Evolutionary conservation across 495 filamentous ascomycete species (phyloP).

Genomic region (Pyrenula massariospora): DNA sequence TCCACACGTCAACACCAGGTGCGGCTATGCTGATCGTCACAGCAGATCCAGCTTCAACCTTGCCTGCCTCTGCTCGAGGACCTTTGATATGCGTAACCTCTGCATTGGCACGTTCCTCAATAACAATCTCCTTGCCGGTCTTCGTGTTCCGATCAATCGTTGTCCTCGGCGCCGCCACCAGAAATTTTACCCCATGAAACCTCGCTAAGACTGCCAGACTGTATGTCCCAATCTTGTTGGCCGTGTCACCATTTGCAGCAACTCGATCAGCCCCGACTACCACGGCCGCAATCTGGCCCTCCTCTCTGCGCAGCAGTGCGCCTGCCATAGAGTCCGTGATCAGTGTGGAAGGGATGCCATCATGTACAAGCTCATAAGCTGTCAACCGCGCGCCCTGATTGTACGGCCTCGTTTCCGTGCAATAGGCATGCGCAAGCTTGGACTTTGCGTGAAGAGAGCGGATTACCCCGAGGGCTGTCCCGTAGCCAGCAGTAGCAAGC

Average conservation of each 20-base stretch:
- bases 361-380: conserved; percentile 89
- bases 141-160: conserved; percentile 79
- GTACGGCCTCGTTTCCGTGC: conserved; percentile 94
- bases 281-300: conserved; percentile 61
- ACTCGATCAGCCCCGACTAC: conserved; percentile 93
- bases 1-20: conserved; percentile 76
- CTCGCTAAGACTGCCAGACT: conserved; percentile 72
- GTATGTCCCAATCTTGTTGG: conserved; percentile 99
- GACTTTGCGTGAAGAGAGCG: conserved; percentile 60
- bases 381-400: conserved; percentile 95
- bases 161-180: conserved; percentile 89
- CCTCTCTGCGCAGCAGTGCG: conserved; percentile 56
- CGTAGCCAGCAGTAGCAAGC: conserved; percentile 90
- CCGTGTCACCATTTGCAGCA: conserved; percentile 91
- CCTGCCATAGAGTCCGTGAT: conserved; percentile 97
- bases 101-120: conserved; percentile 69
- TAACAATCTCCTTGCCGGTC: conserved; percentile 65
- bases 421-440: conserved; percentile 69
- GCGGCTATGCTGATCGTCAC: conserved; percentile 72
- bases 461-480: conserved; percentile 88
- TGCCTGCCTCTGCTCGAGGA: conserved; percentile 39
- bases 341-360: conserved; percentile 82
- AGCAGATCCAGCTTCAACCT: conserved; percentile 29
- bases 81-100: conserved; percentile 79
- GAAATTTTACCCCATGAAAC: conserved; percentile 81